Evolutionary conservation across 225 moss, liverwort and hornwort genomes (phyloP).

Genomic region (Asterella californica): DNA sequence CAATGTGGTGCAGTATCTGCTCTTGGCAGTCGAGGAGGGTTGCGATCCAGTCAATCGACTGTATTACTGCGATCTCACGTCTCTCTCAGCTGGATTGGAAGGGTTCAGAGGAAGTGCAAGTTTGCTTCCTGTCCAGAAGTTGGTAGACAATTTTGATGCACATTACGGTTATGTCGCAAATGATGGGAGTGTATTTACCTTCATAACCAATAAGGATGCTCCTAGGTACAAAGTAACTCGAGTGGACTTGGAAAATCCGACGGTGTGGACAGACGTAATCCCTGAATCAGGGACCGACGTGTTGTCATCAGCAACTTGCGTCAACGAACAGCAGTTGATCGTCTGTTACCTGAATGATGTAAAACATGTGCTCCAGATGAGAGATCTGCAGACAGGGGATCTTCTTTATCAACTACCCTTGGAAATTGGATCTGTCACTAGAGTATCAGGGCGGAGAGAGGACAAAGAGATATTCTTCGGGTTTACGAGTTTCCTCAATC

Average conservation of each 20-base stretch:
- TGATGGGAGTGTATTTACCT: constrained; percentile 61
- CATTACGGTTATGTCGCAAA: constrained; percentile 70
- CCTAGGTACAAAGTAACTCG: constrained; percentile 65
- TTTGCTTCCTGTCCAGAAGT: constrained; percentile 58
- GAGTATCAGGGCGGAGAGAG: constrained; percentile 52
- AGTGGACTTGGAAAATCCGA: constrained; percentile 50
- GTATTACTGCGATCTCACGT: constrained; percentile 68
- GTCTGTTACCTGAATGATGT: constrained; percentile 86
- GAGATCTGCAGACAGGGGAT: constrained; percentile 59
- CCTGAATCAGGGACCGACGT: constrained; percentile 61
- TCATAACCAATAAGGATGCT: constrained; percentile 71
- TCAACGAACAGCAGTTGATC: constrained; percentile 54
- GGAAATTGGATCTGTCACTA: constrained; percentile 69
- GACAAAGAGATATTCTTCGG: constrained; percentile 60
- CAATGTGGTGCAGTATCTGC: constrained; percentile 54
- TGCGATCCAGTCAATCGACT: constrained; percentile 79
- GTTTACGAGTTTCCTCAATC: constrained; percentile 76
- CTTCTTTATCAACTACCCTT: constrained; percentile 56
- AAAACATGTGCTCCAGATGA: constrained; percentile 66
- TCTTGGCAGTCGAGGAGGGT: constrained; percentile 67
- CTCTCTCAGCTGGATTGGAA: constrained; percentile 48
- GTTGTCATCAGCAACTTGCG: constrained; percentile 58
- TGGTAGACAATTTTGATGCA: constrained; percentile 72
- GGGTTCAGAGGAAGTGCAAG: constrained; percentile 40
- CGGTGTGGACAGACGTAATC: constrained; percentile 73